Evolutionary conservation across 2,329 filamentous ascomycete species (phyloP), one percentile per base, ranked within the genome.

Genomic region (Alternaria tenuissima): DNA sequence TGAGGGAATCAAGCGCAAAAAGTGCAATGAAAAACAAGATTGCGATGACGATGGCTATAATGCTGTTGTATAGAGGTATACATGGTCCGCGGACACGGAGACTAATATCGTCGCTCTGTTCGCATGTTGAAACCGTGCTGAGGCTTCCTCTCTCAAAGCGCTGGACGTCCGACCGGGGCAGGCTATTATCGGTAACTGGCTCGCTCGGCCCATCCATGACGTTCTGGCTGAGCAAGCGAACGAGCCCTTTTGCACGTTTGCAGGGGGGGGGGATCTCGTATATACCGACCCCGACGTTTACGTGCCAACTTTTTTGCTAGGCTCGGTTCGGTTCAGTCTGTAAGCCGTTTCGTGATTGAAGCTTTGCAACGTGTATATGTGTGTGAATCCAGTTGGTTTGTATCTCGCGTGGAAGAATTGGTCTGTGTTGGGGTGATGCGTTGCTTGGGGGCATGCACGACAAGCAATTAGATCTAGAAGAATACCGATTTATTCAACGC

Each of bases 151-250:
- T 36, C 48, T 36, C 48, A 52, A 39, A 7, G 30, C n/a, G 9
- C 38, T 34, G n/a, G 6, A 24, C 2, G 8, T 30, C 43, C 24
- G 43, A 18, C 42, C 5, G 28, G 2, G 44, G 3, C 20, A 20
- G 4, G 44, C 28, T 34, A 34, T 22, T 3, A 22, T 48, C 44
- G 28, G 44, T 24, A 1, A 12, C 20, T 32, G 28, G 30, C 22
- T 36, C 4, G 30, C 46, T 36, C 30, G 57, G 39, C 52, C 57
- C 57, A 63, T 53, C 24, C 56, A 67, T 69, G 65, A 67, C 65
- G 66, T 59, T 38, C 55, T 39, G 66, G 52, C 61, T 49, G 34
- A 30, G 18, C 28, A 34, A 44, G 47, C 47, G 42, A 46, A 46
- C 28, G 16, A 28, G 18, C 20, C 43, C 43, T 36, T 34, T 48